Evolutionary conservation across 2,329 filamentous ascomycete genomes (phyloP), one percentile per base, ranked within the genome.

Genomic region (Rachicladosporium sp.): DNA sequence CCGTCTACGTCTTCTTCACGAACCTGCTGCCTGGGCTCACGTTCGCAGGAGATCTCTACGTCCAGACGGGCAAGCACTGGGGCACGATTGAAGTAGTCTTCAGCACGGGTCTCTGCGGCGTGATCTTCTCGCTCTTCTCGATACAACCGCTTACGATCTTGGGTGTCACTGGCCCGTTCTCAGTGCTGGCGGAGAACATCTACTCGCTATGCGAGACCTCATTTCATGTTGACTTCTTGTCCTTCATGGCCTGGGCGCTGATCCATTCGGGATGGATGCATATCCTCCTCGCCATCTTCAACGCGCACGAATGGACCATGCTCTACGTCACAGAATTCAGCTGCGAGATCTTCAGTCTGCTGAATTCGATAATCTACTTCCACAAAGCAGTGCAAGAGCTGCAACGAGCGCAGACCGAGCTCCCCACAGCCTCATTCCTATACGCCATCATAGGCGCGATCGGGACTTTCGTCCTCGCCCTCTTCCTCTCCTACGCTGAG

Each of bases 301-400:
- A 80, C 55, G 76, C 76, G 3, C 76, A 80, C 51, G 76, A 80
- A 56, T 80, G 75, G 73, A 80, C 76, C 0, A 81, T 80, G 77
- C 67, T 73, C 49, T 80, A 80, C 55, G 77, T 81, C 36, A 81
- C 77, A 2, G 74, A 70, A 12, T 80, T 80, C 55, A 76, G 69
- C 43, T 76, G 73, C 33, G 77, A 80, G 53, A 77, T 80, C 40
- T 80, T 80, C 53, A 76, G 74, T 2, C 64, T 81, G 6, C 61
- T 80, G 21, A 80, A 80, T 57, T 77, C 73, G 48, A 70, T 80
- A 42, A 80, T 80, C 47, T 81, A 80, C 57, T 78, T 81, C 50
- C 71, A 79, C 57, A 80, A 80, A 56, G 75, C 76, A 2, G 67
- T 76, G 29, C 74, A 79, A 52, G 77, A 80, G 52, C 62, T 80